phyloP scores from a whole-genome alignment of 257 asterid genomes.

The Jacaranda copaia region DNA sequence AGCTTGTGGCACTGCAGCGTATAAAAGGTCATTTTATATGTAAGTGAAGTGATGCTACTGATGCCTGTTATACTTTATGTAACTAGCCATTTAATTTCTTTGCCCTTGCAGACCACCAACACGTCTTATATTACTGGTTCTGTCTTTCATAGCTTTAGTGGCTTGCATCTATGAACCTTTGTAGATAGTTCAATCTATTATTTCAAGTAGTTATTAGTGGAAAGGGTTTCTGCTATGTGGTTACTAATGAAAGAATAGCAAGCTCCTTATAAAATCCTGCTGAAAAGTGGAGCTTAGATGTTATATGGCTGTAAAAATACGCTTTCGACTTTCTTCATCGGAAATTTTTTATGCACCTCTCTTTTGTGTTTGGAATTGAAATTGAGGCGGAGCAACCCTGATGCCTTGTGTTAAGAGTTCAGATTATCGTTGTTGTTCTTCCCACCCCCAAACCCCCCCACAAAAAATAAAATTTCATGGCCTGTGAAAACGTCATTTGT shows the following conservation, averaged over 20 bases:
- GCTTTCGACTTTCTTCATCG: background rate
- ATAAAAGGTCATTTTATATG: conserved; percentile 80
- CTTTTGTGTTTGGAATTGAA: background rate
- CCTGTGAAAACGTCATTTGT: background rate
- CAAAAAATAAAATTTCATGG: background rate
- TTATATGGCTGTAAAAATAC: background rate
- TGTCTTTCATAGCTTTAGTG: too few species aligned
- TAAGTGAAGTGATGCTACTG: conserved; percentile 42
- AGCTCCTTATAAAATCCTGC: background rate
- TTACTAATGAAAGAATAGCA: background rate
- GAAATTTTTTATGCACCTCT: background rate
- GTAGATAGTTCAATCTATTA: background rate
- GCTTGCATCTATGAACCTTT: too few species aligned
- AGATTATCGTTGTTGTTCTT: background rate
- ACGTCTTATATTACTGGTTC: background rate
- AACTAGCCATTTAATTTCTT: background rate
- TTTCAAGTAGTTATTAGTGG: background rate
- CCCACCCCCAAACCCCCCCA: too few species aligned
- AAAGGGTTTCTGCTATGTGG: background rate
- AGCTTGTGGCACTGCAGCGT: conserved; percentile 56
- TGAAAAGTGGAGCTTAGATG: background rate
- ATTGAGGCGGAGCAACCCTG: background rate
- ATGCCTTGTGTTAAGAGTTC: background rate
- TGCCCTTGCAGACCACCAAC: background rate
- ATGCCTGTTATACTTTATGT: background rate